phyloP scores from a whole-genome alignment of 495 filamentous ascomycete genomes.

The Aspergillus ellipticus region DNA sequence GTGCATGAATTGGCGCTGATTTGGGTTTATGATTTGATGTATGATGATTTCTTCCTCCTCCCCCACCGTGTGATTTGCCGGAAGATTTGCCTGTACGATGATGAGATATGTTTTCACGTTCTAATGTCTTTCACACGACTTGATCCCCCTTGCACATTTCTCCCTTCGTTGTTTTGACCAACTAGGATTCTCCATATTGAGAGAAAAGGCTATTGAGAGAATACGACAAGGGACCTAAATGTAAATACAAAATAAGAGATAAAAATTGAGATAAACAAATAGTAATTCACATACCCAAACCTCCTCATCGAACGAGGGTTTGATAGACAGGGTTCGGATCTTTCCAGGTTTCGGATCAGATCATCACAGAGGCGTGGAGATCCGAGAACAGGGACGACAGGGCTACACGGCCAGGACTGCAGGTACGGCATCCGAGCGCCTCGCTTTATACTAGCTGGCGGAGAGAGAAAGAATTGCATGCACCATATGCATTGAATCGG shows the following conservation, averaged over 20 bases:
- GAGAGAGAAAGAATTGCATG: background rate
- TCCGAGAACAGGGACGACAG: background rate
- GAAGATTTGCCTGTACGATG: conserved; percentile 30
- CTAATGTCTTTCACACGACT: conserved; percentile 11
- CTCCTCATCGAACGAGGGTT: background rate
- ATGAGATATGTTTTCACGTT: conserved; percentile 21
- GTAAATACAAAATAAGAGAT: conserved; percentile 30
- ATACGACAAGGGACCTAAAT: conserved; percentile 12
- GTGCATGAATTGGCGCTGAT: conserved; percentile 31
- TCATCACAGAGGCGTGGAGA: no score
- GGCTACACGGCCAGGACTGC: background rate
- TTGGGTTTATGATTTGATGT: conserved; percentile 8
- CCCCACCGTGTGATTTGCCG: no score
- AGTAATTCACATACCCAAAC: background rate
- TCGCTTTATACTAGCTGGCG: background rate
- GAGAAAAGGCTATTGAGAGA: background rate
- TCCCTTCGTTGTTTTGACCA: conserved; percentile 8
- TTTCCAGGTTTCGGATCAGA: background rate
- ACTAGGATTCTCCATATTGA: background rate
- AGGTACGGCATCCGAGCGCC: background rate
- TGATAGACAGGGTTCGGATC: background rate
- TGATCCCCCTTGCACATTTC: conserved; percentile 7
- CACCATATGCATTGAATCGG: background rate
- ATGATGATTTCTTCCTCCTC: conserved; percentile 8
- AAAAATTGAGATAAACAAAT: background rate